phyloP scores from a whole-genome alignment of 2,329 filamentous ascomycete genomes.

The Monosporascus sp. region DNA sequence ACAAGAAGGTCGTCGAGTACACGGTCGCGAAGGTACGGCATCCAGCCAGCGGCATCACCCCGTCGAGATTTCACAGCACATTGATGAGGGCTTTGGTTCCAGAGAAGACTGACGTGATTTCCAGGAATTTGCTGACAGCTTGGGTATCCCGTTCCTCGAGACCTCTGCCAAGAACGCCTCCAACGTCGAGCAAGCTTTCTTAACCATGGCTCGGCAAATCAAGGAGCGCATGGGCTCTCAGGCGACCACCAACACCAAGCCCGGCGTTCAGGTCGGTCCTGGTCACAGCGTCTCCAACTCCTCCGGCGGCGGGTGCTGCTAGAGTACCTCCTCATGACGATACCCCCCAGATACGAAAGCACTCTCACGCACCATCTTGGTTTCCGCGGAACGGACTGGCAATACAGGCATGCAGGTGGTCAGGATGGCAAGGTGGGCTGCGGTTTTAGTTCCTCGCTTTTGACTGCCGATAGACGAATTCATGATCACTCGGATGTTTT shows the following conservation, averaged over 20 bases:
- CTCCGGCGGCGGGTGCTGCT: constrained; percentile 86
- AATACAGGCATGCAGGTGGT: constrained; percentile 21
- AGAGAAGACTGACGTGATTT: not conserved
- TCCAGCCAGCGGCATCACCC: constrained; percentile 2
- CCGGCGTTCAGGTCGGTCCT: constrained; percentile 90
- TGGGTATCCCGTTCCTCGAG: constrained; percentile 98
- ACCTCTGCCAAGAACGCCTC: constrained; percentile 99
- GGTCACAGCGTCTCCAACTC: constrained; percentile 90
- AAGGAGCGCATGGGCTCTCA: constrained; percentile 99
- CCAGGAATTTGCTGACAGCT: constrained; percentile 96
- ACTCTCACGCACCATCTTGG: constrained; percentile 19
- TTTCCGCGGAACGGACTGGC: constrained; percentile 20
- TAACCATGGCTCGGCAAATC: constrained; percentile 99
- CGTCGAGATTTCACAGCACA: not conserved
- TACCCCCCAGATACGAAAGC: constrained; percentile 20
- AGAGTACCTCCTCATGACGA: constrained; percentile 38
- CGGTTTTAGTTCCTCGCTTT: constrained; percentile 20
- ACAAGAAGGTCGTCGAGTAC: constrained; percentile 99
- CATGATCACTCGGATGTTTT: constrained; percentile 21
- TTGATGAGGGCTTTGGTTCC: not conserved
- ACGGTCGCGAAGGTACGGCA: constrained; percentile 88
- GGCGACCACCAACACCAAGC: constrained; percentile 94
- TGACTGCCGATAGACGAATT: constrained; percentile 25
- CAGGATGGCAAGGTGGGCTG: constrained; percentile 19
- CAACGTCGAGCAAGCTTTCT: constrained; percentile 99